These are phyloP conservation scores for Pseudonitzschia multiseries DNA, from an alignment of 108 stramenopile genomes.

Conservation along the genomic window DNA sequence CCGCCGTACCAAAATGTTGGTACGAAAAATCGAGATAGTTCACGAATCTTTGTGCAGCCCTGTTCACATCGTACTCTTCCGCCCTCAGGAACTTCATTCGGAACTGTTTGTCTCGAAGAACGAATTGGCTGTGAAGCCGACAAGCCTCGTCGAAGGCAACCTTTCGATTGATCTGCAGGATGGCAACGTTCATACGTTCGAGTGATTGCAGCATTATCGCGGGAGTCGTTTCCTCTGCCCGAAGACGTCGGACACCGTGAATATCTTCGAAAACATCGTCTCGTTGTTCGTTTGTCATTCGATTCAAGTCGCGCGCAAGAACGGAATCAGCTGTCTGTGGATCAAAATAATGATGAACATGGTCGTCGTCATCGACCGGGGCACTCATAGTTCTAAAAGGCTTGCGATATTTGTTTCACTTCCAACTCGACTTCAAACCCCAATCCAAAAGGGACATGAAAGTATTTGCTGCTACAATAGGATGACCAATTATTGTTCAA, in stretches of 20 bases:
- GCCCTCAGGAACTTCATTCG: slow-evolving; percentile 37
- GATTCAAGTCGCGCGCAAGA: slow-evolving; percentile 10
- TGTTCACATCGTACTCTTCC: slow-evolving; percentile 25
- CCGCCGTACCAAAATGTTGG: slow-evolving; percentile 31
- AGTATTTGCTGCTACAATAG: too few relatives aligned
- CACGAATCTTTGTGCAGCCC: slow-evolving; percentile 31
- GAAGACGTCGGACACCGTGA: slow-evolving; percentile 3
- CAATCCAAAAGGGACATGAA: too few relatives aligned
- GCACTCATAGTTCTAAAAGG: too few relatives aligned
- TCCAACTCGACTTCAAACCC: too few relatives aligned
- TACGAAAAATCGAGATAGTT: slow-evolving; percentile 25
- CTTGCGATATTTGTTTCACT: too few relatives aligned
- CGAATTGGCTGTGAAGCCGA: slow-evolving; percentile 19
- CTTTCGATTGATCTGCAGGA: neutral
- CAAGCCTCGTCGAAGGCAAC: slow-evolving; percentile 20
- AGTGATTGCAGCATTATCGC: neutral
- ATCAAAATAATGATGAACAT: neutral
- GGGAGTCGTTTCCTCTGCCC: slow-evolving; percentile 2
- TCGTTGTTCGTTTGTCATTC: neutral
- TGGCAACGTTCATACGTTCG: neutral
- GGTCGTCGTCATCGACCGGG: neutral
- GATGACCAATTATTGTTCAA: too few relatives aligned
- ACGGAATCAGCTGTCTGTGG: neutral
- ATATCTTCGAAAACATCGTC: slow-evolving; percentile 8
- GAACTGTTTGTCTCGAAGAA: slow-evolving; percentile 16